Percentiles rank a stretch among this genome's conserved stretches.
These are phyloP conservation scores for Mycena crocata DNA, from an alignment of 768 basidiomycete genomes.

Conservation along the genomic window DNA sequence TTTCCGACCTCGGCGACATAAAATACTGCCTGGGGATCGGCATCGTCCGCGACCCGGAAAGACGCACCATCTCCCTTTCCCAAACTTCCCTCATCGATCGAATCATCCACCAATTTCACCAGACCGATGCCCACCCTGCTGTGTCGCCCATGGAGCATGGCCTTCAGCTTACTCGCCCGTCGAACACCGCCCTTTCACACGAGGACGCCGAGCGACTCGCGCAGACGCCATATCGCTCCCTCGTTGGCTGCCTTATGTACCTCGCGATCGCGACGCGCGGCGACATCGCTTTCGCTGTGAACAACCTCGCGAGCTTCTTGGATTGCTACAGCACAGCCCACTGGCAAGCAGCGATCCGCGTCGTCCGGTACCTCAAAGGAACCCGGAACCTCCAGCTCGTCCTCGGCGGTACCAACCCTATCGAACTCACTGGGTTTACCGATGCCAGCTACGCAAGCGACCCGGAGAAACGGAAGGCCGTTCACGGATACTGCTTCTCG, in stretches of 20 bases:
- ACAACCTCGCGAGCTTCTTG: constrained; percentile 39
- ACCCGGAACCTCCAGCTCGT: constrained; percentile 20
- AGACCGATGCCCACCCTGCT: constrained; percentile 35
- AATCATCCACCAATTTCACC: constrained; percentile 43
- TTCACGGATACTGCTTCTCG: constrained; percentile 46
- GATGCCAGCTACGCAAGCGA: constrained; percentile 18
- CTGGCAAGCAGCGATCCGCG: constrained; percentile 46
- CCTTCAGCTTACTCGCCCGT: constrained; percentile 35
- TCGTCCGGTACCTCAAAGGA: constrained; percentile 47
- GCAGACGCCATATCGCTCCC: constrained; percentile 39
- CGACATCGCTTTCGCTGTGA: constrained; percentile 33
- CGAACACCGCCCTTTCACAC: constrained; percentile 14
- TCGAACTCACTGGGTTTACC: constrained; percentile 25
- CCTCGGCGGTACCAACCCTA: constrained; percentile 20
- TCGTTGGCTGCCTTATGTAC: constrained; percentile 43
- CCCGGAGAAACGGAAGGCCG: constrained; percentile 6
- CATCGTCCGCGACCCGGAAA: constrained; percentile 41
- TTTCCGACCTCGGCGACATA: constrained; percentile 48
- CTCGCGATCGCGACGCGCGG: constrained; percentile 40
- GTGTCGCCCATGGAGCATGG: constrained; percentile 45
- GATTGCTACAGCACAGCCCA: constrained; percentile 42
- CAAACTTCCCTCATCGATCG: constrained; percentile 44
- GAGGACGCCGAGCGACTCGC: constrained; percentile 30
- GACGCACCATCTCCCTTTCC: constrained; percentile 33
- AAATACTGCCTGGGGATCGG: constrained; percentile 50